phyloP scores from a whole-genome alignment of 441 rosid genomes.

The Pelargonium australe region DNA sequence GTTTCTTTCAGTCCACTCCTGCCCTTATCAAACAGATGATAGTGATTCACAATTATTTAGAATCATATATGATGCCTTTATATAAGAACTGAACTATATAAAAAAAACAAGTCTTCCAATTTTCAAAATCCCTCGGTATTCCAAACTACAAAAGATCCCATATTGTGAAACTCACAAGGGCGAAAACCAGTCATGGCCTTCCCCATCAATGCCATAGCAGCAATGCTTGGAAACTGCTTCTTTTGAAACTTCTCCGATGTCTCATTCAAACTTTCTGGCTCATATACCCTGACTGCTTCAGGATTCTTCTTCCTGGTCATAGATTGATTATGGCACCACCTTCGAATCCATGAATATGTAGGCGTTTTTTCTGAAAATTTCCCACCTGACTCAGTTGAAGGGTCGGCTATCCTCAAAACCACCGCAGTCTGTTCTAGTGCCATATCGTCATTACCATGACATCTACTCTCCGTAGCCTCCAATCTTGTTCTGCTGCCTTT shows the following conservation, averaged over 20 bases:
- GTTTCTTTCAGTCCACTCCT: too few relatives aligned
- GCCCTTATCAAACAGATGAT: too few relatives aligned
- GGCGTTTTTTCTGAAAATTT: slow-evolving; percentile 34
- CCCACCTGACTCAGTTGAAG: slow-evolving; percentile 25
- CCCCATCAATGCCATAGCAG: slow-evolving; percentile 97
- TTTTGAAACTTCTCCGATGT: slow-evolving; percentile 27
- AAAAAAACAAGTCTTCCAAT: too few relatives aligned
- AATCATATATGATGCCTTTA: too few relatives aligned
- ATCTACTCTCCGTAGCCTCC: slow-evolving; percentile 25
- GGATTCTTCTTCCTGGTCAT: slow-evolving; percentile 24
- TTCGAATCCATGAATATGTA: slow-evolving; percentile 59
- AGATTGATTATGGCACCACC: slow-evolving; percentile 51
- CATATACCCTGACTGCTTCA: slow-evolving; percentile 25
- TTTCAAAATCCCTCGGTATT: slow-evolving; percentile 30
- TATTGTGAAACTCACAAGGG: slow-evolving; percentile 48
- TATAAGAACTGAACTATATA: too few relatives aligned
- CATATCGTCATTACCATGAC: slow-evolving; percentile 24
- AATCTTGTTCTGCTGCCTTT: slow-evolving; percentile 29
- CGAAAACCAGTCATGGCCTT: slow-evolving; percentile 58
- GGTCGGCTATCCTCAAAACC: slow-evolving; percentile 23
- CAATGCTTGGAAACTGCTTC: slow-evolving; percentile 74
- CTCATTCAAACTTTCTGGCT: slow-evolving; percentile 35
- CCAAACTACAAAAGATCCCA: slow-evolving; percentile 59
- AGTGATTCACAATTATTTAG: too few relatives aligned
- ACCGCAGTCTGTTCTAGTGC: slow-evolving; percentile 21